Base-by-base conservation (phyloP, 2,329 filamentous ascomycete species). In the Fusarium sp. region DNA sequence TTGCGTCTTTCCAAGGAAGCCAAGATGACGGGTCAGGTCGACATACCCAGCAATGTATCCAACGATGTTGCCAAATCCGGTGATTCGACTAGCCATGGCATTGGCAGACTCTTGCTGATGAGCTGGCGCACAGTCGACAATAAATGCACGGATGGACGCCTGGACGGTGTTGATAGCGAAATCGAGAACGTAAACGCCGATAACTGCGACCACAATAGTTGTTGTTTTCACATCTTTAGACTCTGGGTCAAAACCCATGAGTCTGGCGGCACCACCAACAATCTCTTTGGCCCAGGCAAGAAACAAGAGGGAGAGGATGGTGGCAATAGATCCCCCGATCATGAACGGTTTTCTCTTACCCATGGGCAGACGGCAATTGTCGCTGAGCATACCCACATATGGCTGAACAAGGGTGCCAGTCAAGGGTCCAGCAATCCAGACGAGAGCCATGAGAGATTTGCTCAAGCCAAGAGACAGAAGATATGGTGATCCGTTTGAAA, bases 101-200 rank as follows among this genome's bases (percentile, higher is more conserved):
- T 98, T 98, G 61, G 95, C 96, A 42, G 92, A 88, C 82, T 97
- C 95, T 84, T 98, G 96, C 81, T 98, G 96, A 79, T 98, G 95
- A 3, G 94, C 90, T 1, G 96, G 96, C 1, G 94, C 93, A 78
- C 95, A 96, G 80, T 98, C 96, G 30, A 98, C 93, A 61, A 98
- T 97, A 80, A 97, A 97, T 30, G 95, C 94, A 73, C 95, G 90
- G 78, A 98, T 93, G 9, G 91, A 93, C 54, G 96, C 96, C 88
- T 98, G 96, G 38, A 98, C 94, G 89, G 95, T 96, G 83, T 98
- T 98, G 85, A 98, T 96, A 77, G 95, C 91, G 81, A 98, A 96
- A 81, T 98, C 96, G 57, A 98, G 88, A 56, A 96, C 87, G 82
- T 97, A 98, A 77, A 98, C 93, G 84, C 95, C 92, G 35, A 95